These are phyloP conservation scores for Heritiera littoralis DNA, from an alignment of 345 rosid genomes.

Conservation along the genomic window DNA sequence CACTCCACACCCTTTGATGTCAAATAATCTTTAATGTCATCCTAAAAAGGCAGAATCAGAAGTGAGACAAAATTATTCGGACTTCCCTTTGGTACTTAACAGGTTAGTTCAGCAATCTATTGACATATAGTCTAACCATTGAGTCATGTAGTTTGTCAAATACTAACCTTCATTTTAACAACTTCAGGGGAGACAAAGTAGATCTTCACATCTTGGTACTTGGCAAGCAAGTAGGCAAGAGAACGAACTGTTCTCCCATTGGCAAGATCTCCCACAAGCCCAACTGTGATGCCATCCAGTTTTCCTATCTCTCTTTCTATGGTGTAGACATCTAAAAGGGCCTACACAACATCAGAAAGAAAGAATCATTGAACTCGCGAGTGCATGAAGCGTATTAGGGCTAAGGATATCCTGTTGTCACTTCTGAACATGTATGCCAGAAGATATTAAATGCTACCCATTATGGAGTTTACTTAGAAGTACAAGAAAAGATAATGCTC, in stretches of 20 bases:
- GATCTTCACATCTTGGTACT: slow-evolving; percentile 78
- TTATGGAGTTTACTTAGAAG: not conserved
- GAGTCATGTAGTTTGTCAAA: not conserved
- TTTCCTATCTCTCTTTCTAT: slow-evolving; percentile 86
- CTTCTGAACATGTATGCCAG: not conserved
- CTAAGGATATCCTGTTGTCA: not conserved
- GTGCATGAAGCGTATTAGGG: not conserved
- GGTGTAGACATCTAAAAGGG: slow-evolving; percentile 89
- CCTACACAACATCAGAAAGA: slow-evolving; percentile 41
- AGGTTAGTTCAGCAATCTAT: not conserved
- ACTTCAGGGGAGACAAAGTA: slow-evolving; percentile 86
- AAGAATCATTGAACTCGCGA: not conserved
- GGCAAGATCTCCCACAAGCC: slow-evolving; percentile 96
- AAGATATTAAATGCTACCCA: no score
- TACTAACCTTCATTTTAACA: slow-evolving; percentile 90
- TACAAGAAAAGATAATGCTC: not conserved
- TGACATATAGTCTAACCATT: not conserved
- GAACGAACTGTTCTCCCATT: slow-evolving; percentile 96
- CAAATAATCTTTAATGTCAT: slow-evolving; percentile 88
- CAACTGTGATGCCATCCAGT: slow-evolving; percentile 86
- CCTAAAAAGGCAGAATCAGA: slow-evolving; percentile 40
- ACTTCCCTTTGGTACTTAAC: not conserved
- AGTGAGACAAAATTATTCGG: not conserved
- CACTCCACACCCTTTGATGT: slow-evolving; percentile 69
- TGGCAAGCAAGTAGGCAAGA: slow-evolving; percentile 87